A percentile compares a stretch with the other conserved stretches of the same genome.
Conservation (phyloP, 345 rosid genomes). For the Kandelia obovata region DNA sequence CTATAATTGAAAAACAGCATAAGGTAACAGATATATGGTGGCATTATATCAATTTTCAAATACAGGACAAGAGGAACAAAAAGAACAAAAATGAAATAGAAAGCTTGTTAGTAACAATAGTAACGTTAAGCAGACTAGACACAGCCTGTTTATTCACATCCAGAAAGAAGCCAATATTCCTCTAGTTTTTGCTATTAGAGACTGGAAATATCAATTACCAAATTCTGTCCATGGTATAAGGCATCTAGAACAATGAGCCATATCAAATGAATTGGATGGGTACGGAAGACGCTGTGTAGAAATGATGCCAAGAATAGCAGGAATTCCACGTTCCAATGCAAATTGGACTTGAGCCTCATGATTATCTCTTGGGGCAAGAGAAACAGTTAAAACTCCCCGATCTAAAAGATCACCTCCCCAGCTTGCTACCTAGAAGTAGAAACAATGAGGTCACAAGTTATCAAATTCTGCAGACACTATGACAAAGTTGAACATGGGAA, state of each 20-base stretch:
- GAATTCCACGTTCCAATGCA: conserved; percentile 96
- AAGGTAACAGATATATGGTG: background rate
- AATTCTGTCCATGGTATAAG: conserved; percentile 99
- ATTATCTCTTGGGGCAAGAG: conserved; percentile 98
- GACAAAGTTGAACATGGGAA: too few relatives aligned
- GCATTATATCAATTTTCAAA: background rate
- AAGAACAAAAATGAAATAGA: too few relatives aligned
- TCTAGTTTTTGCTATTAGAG: background rate
- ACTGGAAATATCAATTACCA: conserved; percentile 39
- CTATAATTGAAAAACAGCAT: conserved; percentile 11
- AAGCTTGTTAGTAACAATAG: too few relatives aligned
- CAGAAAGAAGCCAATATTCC: background rate
- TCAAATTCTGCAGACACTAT: background rate
- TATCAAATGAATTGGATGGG: conserved; percentile 94
- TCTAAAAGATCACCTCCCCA: conserved; percentile 99
- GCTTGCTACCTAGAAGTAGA: conserved; percentile 76
- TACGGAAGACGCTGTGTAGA: conserved; percentile 95
- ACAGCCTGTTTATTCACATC: too few relatives aligned
- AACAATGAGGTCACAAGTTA: background rate
- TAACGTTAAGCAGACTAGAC: too few relatives aligned
- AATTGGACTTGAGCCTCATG: conserved; percentile 99
- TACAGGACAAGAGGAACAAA: background rate
- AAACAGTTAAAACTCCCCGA: conserved; percentile 79
- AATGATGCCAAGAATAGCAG: conserved; percentile 94
- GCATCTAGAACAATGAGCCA: conserved; percentile 99